phyloP scores from a whole-genome alignment of 1,139 yeast genomes.

The Pichia sp. region DNA sequence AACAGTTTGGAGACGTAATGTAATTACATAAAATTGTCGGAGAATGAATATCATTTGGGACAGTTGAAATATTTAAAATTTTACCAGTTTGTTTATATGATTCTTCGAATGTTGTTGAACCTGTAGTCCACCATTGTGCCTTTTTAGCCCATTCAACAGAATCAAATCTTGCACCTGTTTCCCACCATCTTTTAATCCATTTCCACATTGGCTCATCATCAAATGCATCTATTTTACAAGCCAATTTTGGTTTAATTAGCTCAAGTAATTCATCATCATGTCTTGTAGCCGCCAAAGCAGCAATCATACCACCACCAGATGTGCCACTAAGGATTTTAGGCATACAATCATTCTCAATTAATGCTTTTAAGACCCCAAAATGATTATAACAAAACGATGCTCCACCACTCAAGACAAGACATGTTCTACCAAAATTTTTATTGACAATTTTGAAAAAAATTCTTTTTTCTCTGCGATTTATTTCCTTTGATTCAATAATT shows the following conservation, averaged over 20 bases:
- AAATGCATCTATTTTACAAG: slow-evolving; percentile 65
- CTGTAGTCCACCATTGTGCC: slow-evolving; percentile 62
- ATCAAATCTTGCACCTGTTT: slow-evolving; percentile 76
- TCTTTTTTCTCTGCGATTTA: slow-evolving; percentile 40
- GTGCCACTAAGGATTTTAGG: slow-evolving; percentile 75
- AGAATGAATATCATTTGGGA: slow-evolving; percentile 78
- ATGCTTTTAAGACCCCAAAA: slow-evolving; percentile 69
- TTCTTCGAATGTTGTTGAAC: slow-evolving; percentile 68
- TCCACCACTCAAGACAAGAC: slow-evolving; percentile 72
- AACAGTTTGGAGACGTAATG: slow-evolving; percentile 73
- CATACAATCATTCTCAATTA: slow-evolving; percentile 57
- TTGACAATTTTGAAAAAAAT: slow-evolving; percentile 52
- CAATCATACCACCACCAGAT: slow-evolving; percentile 78
- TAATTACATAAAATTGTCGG: slow-evolving; percentile 76
- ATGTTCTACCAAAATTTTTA: slow-evolving; percentile 67
- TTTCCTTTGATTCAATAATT: slow-evolving; percentile 36
- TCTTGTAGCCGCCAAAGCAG: slow-evolving; percentile 66
- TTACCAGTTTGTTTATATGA: slow-evolving; percentile 65
- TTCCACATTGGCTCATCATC: slow-evolving; percentile 52
- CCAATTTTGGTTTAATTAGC: slow-evolving; percentile 55
- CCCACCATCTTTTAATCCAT: slow-evolving; percentile 62
- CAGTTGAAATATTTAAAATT: slow-evolving; percentile 65
- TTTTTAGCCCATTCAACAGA: slow-evolving; percentile 70
- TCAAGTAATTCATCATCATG: slow-evolving; percentile 59
- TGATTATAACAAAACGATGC: slow-evolving; percentile 76